Evolutionary conservation across 257 asterid species (phyloP).

Genomic region (Capsicum baccatum): DNA sequence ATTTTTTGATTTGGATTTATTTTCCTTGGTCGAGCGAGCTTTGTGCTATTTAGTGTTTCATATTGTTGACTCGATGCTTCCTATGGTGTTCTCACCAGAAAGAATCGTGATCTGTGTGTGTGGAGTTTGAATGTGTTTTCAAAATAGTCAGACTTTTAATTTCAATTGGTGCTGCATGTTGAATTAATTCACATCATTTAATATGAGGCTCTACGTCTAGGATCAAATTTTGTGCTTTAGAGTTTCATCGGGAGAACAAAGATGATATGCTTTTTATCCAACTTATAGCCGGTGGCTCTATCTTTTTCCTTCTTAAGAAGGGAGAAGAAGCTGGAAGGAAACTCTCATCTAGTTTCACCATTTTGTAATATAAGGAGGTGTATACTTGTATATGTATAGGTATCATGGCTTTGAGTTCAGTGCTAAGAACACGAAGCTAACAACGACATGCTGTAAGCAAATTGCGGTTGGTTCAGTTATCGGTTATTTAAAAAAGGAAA

Average conservation of each 20-base stretch:
- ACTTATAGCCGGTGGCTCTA: background rate
- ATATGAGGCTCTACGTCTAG: background rate
- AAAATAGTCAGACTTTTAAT: background rate
- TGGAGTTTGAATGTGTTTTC: constrained; percentile 2
- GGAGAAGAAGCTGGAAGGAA: background rate
- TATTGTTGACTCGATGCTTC: background rate
- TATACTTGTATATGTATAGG: background rate
- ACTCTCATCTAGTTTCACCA: background rate
- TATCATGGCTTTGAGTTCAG: background rate
- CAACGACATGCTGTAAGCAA: background rate
- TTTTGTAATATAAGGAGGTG: background rate
- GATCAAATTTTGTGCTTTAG: background rate
- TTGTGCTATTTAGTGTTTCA: constrained; percentile 4
- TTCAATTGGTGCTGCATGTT: background rate
- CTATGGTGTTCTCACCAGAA: background rate
- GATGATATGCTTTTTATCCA: background rate
- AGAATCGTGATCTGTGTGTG: background rate
- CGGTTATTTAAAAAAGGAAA: background rate
- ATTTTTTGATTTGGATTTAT: background rate
- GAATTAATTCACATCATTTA: background rate
- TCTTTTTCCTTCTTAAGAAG: too few relatives aligned
- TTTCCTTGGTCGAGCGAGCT: background rate
- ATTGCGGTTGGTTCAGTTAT: background rate
- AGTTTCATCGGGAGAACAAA: background rate
- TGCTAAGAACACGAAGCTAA: background rate